These are phyloP conservation scores for Coccomyxa sp. DNA, from an alignment of 139 green algal species.

Conservation along the genomic window DNA sequence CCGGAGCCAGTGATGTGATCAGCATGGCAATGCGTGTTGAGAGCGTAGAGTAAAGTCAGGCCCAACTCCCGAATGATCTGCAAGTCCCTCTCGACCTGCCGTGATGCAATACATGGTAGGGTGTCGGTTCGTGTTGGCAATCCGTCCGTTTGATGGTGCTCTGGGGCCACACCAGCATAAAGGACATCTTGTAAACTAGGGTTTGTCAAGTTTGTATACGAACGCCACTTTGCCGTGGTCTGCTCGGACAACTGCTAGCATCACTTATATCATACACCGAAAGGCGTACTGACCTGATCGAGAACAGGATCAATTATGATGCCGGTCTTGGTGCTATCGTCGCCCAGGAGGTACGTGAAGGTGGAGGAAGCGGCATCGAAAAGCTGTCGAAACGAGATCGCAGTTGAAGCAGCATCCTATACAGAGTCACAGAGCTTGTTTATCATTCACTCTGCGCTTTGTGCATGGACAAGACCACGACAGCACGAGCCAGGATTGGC, in stretches of 20 bases:
- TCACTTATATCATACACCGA: neutral
- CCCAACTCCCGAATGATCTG: conserved; percentile 47
- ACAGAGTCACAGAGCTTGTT: neutral
- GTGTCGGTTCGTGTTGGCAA: neutral
- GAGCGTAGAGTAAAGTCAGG: conserved; percentile 38
- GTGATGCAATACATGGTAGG: neutral
- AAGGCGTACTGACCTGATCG: conserved; percentile 26
- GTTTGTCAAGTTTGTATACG: neutral
- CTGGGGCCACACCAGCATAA: neutral
- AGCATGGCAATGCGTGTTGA: conserved; percentile 72
- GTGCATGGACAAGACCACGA: neutral
- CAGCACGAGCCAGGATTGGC: neutral
- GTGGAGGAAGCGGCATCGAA: conserved; percentile 46
- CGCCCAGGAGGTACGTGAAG: conserved; percentile 63
- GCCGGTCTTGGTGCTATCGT: conserved; percentile 28
- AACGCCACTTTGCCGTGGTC: neutral
- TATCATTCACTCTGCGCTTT: neutral
- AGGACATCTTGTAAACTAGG: neutral
- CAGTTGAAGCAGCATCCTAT: neutral
- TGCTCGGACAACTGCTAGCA: neutral
- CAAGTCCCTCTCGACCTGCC: conserved; percentile 54
- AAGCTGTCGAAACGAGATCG: conserved; percentile 34
- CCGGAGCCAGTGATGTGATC: conserved; percentile 72
- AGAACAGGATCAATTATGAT: conserved; percentile 65
- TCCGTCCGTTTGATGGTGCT: neutral